phyloP scores from a whole-genome alignment of 768 basidiomycete genomes.

The Tremella mesenterica region DNA sequence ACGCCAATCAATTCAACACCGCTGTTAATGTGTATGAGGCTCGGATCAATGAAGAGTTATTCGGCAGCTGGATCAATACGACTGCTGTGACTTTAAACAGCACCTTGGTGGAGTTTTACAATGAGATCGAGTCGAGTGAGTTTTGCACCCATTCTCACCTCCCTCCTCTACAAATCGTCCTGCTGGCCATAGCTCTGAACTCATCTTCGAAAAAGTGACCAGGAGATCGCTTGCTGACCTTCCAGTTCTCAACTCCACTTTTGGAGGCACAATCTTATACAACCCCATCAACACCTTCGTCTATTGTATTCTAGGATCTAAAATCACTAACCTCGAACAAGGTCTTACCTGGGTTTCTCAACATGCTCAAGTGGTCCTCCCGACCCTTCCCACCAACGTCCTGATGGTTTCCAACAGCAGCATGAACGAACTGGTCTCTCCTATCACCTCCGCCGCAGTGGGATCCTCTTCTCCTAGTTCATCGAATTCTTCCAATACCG shows the following conservation, averaged over 20 bases:
- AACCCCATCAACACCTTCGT: constrained; percentile 76
- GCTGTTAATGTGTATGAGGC: constrained; percentile 63
- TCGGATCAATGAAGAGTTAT: constrained; percentile 73
- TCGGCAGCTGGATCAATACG: constrained; percentile 80
- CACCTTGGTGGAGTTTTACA: constrained; percentile 79
- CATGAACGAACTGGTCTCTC: constrained; percentile 65
- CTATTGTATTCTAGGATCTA: constrained; percentile 80
- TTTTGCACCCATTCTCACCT: background rate
- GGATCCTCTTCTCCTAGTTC: constrained; percentile 47
- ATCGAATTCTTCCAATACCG: constrained; percentile 50
- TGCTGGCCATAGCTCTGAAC: too few species aligned
- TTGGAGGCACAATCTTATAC: constrained; percentile 76
- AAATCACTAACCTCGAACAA: constrained; percentile 74
- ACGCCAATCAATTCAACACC: constrained; percentile 67
- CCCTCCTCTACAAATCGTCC: too few species aligned
- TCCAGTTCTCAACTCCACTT: constrained; percentile 50
- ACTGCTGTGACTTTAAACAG: constrained; percentile 80
- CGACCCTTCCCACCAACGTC: constrained; percentile 62
- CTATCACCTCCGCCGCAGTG: constrained; percentile 70
- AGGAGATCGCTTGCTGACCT: constrained; percentile 3
- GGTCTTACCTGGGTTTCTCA: constrained; percentile 85
- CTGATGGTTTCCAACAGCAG: constrained; percentile 66
- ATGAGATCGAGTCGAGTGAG: constrained; percentile 70
- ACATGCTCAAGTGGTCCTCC: constrained; percentile 71
- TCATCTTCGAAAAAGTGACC: too few species aligned